Conservation (phyloP, 1,284 basidiomycete genomes). For the Melampsora americana region DNA sequence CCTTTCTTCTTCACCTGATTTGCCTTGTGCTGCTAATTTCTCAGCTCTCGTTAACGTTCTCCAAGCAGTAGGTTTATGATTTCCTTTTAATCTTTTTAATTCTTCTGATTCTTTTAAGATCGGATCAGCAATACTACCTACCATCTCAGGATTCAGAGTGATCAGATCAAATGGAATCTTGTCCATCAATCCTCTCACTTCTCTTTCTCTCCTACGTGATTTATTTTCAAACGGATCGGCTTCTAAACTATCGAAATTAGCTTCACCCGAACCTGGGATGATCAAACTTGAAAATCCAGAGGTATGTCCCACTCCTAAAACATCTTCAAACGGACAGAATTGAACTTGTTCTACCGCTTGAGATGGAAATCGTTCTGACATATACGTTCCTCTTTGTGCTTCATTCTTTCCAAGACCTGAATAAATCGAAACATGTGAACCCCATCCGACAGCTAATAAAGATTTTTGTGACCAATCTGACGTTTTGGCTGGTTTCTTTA, state of each 20-base stretch:
- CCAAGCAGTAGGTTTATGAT: conserved; percentile 61
- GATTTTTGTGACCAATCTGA: conserved; percentile 66
- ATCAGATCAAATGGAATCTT: conserved; percentile 97
- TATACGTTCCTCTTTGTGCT: conserved; percentile 64
- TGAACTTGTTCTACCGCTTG: conserved; percentile 66
- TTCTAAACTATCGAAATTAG: conserved; percentile 89
- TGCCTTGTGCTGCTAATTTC: conserved; percentile 66
- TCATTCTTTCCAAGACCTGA: conserved; percentile 51
- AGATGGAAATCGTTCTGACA: conserved; percentile 74
- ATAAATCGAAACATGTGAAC: conserved; percentile 71
- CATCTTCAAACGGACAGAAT: conserved; percentile 81
- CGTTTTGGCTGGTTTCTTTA: conserved; percentile 52
- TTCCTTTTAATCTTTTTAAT: conserved; percentile 14
- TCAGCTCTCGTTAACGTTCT: conserved; percentile 70
- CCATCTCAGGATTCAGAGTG: conserved; percentile 75
- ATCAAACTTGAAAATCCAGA: conserved; percentile 77
- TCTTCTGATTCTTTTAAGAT: conserved; percentile 8
- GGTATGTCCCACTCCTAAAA: conserved; percentile 70
- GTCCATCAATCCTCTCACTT: conserved; percentile 84
- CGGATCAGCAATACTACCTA: conserved; percentile 25
- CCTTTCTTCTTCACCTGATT: conserved; percentile 67
- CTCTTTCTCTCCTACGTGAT: conserved; percentile 77
- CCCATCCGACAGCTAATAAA: conserved; percentile 75
- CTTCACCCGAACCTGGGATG: conserved; percentile 86
- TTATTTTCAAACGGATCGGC: conserved; percentile 91